These are phyloP conservation scores for Auxenochlorella pyrenoidosa DNA, from an alignment of 139 green algal species.

Conservation along the genomic window DNA sequence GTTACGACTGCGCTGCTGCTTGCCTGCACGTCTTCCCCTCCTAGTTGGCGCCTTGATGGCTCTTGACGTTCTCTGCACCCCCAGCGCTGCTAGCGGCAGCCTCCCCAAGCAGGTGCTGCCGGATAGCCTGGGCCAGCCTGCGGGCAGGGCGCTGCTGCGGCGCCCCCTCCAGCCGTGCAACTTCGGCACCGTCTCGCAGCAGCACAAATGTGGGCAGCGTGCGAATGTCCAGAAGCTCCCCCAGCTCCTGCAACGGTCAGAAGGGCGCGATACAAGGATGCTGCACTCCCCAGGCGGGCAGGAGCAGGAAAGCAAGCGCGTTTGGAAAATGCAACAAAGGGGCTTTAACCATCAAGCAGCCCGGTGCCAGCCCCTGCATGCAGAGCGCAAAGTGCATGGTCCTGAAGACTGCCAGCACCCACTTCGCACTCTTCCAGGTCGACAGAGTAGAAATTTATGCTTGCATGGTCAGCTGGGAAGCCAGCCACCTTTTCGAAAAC, in stretches of 20 bases:
- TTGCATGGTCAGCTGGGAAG: conserved; percentile 39
- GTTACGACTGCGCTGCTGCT: not conserved
- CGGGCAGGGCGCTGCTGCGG: conserved; percentile 50
- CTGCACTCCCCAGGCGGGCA: not conserved
- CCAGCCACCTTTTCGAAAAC: conserved; percentile 39
- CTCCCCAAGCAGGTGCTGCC: conserved; percentile 18
- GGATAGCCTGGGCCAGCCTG: conserved; percentile 33
- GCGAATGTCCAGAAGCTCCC: conserved; percentile 19
- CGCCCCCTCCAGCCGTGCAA: conserved; percentile 28
- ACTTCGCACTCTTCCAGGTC: conserved; percentile 36
- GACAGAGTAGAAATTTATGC: conserved; percentile 16
- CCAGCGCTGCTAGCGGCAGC: too few species aligned
- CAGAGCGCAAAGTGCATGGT: not conserved
- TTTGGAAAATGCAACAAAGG: too few species aligned
- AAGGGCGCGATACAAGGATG: not conserved
- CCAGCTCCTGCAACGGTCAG: conserved; percentile 27
- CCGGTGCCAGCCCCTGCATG: too few species aligned
- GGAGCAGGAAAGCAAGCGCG: not conserved
- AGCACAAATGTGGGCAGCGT: conserved; percentile 46
- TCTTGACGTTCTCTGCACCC: not conserved
- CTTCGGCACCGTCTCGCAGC: conserved; percentile 1
- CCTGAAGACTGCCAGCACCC: not conserved
- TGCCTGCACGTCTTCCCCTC: not conserved
- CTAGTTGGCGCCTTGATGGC: too few species aligned
- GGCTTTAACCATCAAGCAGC: too few species aligned